These are phyloP conservation scores for Berberis vulgaris DNA, from an alignment of 164 flowering plant genomes.

Conservation along the genomic window DNA sequence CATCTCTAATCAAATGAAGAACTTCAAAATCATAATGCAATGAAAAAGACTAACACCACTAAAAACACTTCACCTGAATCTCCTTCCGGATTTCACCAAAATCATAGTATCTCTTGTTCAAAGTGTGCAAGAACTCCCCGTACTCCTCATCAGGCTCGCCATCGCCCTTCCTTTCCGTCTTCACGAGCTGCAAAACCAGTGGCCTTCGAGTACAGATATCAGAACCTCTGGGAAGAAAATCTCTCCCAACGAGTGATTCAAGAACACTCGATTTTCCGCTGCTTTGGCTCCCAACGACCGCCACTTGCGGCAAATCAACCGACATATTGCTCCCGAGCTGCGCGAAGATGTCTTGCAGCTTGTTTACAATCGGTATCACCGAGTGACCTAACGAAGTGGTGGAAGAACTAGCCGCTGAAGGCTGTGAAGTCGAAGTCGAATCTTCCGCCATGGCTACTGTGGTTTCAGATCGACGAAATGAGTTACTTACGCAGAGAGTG, in stretches of 20 bases:
- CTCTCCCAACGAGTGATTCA: conserved; percentile 89
- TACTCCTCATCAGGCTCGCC: conserved; percentile 60
- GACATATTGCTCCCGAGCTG: conserved; percentile 65
- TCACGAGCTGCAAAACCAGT: conserved; percentile 78
- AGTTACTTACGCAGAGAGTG: too few relatives aligned
- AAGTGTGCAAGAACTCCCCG: conserved; percentile 86
- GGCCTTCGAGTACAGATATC: conserved; percentile 95
- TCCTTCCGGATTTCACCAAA: conserved; percentile 74
- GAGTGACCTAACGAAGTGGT: conserved; percentile 31
- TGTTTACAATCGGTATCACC: conserved; percentile 86
- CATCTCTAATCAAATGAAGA: too few relatives aligned
- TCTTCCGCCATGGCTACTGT: conserved; percentile 23
- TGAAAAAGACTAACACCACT: too few relatives aligned
- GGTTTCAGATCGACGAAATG: background rate
- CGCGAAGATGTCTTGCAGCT: conserved; percentile 87
- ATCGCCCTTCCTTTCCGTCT: conserved; percentile 45
- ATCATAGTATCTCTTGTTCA: conserved; percentile 57
- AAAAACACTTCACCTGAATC: conserved; percentile 50
- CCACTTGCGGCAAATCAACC: conserved; percentile 87
- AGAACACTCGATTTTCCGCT: conserved; percentile 94
- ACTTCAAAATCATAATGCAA: too few relatives aligned
- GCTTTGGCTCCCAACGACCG: conserved; percentile 92
- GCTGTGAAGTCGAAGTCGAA: conserved; percentile 3
- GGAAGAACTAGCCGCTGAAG: background rate
- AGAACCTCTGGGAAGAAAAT: conserved; percentile 75